Evolutionary conservation across 768 basidiomycete species (phyloP), one percentile per base, ranked within the genome.

Genomic region (Lactarius akahatsu): DNA sequence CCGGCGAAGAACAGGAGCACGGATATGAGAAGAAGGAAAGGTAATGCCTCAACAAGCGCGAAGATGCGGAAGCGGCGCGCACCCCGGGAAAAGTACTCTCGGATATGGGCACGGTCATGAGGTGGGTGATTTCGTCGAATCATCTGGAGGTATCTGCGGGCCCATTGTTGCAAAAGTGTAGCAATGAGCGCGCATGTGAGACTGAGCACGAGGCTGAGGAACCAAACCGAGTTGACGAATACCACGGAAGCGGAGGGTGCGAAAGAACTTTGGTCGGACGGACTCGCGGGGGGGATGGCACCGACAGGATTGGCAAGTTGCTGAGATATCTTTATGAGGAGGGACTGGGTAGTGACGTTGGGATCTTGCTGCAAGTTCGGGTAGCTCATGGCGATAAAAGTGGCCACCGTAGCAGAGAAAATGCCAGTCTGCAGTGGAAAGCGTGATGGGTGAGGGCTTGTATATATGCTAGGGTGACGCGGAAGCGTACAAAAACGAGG

Each of bases 41-140:
- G 54, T 34, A 84, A 79, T 18, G 74, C 66, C 40, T 79, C 77
- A 6, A 82, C 78, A 10, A 83, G 70, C 2, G 75, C 71, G 9
- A 75, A 70, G 72, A 83, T 76, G 9, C 72, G 71, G 68, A 80
- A 84, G 50, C 69, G 72, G 23, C 76, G 73, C 30, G 82, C 68
- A 26, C 80, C 80, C 40, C 76, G 73, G 64, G 77, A 80, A 8
- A 80, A 76, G 34, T 30, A 63, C 40, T 52, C 62, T 26, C 52
- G 54, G 10, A 63, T 41, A 32, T 34, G 60, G 6, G 60, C 60
- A 18, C 34, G 47, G 4, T 18, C 36, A 16, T 40, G n/a, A 18
- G 36, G 60, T 0, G 34, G 13, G 11, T 52, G 23, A 7, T 28
- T 32, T 20, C 23, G 11, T 38, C 32, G 16, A 15, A 28, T 7